These are phyloP conservation scores for Mesotaenium endlicherianum DNA, from an alignment of 139 green algal species.

Conservation along the genomic window DNA sequence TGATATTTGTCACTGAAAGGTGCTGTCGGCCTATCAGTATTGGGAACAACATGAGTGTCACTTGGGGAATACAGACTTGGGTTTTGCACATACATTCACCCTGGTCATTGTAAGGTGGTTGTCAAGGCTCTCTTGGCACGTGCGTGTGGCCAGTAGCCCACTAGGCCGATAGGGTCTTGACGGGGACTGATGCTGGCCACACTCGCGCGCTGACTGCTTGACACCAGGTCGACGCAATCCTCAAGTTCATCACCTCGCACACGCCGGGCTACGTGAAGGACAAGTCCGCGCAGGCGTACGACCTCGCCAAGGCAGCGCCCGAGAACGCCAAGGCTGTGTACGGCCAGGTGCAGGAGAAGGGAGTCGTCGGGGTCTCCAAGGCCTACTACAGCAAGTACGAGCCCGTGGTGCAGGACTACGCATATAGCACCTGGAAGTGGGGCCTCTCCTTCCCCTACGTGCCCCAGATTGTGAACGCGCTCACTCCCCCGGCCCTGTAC, in stretches of 20 bases:
- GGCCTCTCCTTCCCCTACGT: background rate
- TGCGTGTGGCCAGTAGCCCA: too few species aligned
- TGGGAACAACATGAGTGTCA: too few species aligned
- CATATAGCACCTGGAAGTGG: constrained; percentile 13
- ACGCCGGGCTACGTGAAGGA: constrained; percentile 22
- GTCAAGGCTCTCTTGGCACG: too few species aligned
- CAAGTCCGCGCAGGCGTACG: background rate
- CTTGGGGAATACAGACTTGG: too few species aligned
- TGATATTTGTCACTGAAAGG: too few species aligned
- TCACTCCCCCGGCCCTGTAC: constrained; percentile 1
- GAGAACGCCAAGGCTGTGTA: constrained; percentile 4
- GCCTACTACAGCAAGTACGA: constrained; percentile 13
- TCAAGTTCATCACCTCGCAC: background rate
- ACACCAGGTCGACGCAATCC: constrained; percentile 8
- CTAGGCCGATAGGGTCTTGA: too few species aligned
- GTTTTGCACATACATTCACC: too few species aligned
- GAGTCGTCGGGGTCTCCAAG: background rate
- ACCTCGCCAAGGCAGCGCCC: background rate
- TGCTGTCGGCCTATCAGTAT: too few species aligned
- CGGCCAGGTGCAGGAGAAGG: background rate
- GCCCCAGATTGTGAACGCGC: constrained; percentile 11
- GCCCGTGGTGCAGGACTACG: constrained; percentile 2
- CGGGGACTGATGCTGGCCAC: too few species aligned
- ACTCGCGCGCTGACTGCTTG: too few species aligned
- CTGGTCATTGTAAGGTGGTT: too few species aligned